Conservation (phyloP, 2,329 filamentous ascomycete genomes). For the Penicillium digitatum region DNA sequence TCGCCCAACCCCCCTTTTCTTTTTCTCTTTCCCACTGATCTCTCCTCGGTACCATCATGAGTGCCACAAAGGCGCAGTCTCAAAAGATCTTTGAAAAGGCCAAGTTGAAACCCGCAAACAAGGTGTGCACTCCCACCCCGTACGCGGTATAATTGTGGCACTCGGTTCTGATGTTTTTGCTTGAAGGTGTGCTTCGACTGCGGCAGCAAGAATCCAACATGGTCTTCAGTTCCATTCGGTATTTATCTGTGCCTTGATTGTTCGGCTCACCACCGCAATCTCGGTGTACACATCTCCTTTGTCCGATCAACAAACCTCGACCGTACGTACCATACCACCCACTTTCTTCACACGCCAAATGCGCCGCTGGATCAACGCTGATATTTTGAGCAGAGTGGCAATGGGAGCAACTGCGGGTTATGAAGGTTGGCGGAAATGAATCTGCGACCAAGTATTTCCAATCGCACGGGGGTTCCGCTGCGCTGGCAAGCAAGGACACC, state of each 20-base stretch:
- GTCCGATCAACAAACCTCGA: slow-evolving; percentile 97
- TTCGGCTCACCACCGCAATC: slow-evolving; percentile 92
- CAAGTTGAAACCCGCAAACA: slow-evolving; percentile 91
- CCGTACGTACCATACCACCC: slow-evolving; percentile 59
- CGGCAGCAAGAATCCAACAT: slow-evolving; percentile 94
- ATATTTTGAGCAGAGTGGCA: slow-evolving; percentile 70
- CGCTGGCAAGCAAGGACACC: slow-evolving; percentile 89
- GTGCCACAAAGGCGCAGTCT: slow-evolving; percentile 88
- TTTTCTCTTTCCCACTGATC: slow-evolving; percentile 10
- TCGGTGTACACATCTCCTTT: slow-evolving; percentile 98
- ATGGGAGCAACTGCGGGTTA: slow-evolving; percentile 94
- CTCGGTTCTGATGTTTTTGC: slow-evolving; percentile 20
- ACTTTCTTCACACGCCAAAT: background rate
- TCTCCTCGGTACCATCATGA: slow-evolving; percentile 43
- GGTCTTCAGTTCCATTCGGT: slow-evolving; percentile 94
- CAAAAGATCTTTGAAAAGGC: slow-evolving; percentile 97
- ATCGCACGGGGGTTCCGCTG: slow-evolving; percentile 88
- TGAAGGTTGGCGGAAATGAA: slow-evolving; percentile 99
- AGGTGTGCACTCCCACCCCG: slow-evolving; percentile 56
- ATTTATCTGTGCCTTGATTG: slow-evolving; percentile 99
- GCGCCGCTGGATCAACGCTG: slow-evolving; percentile 15
- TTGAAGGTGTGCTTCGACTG: slow-evolving; percentile 94
- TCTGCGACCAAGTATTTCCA: slow-evolving; percentile 98
- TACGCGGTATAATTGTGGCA: slow-evolving; percentile 13
- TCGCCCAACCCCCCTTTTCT: slow-evolving; percentile 10